Conservation (phyloP, 2,329 filamentous ascomycete genomes). For the Colletotrichum trifolii region DNA sequence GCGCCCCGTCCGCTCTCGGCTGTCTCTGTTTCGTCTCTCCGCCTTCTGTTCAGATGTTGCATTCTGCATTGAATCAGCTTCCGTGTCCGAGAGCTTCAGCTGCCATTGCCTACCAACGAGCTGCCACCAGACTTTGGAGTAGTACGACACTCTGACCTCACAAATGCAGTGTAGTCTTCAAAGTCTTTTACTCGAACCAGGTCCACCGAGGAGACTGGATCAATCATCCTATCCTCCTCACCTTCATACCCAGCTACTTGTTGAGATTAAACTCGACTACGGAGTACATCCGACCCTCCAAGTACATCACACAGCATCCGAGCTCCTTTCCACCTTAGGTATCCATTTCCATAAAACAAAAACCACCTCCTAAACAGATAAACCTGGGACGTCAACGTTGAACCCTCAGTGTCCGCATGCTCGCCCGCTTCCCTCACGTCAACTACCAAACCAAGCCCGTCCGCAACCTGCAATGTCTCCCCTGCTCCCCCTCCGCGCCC, state of each 20-base stretch:
- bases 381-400: no score
- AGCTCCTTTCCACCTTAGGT: no score
- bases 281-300: no score
- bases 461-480: slow-evolving; percentile 14
- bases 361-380: no score
- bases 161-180: background rate
- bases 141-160: slow-evolving; percentile 21
- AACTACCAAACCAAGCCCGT: background rate
- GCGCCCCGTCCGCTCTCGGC: no score
- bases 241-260: background rate
- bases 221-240: background rate
- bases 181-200: no score
- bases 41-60: slow-evolving; percentile 2
- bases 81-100: background rate
- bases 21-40: slow-evolving; percentile 1
- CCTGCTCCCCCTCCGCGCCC: slow-evolving; percentile 49
- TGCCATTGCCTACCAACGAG: background rate
- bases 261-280: no score
- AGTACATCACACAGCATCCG: no score
- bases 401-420: no score
- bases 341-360: no score
- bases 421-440: no score
- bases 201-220: no score
- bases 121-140: slow-evolving; percentile 7
- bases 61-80: slow-evolving; percentile 24